Evolutionary conservation across 108 stramenopile genomes (phyloP).

Genomic region (Thalassiosira profunda): DNA sequence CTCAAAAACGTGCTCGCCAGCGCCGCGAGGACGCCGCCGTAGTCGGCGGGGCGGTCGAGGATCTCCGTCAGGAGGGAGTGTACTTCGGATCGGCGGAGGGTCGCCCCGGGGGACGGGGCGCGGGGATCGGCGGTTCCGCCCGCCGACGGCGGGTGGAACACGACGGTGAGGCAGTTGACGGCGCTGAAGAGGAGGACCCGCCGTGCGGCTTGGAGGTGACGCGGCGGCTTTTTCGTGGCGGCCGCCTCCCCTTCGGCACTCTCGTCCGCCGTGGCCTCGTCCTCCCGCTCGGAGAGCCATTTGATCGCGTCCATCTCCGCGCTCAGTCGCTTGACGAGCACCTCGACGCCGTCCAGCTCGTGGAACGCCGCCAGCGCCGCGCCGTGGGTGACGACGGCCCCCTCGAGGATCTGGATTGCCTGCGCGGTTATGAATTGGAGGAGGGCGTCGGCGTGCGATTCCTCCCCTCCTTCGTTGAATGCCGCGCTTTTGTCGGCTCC

Average conservation of each 20-base stretch:
- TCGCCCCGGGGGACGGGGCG: constrained; percentile 58
- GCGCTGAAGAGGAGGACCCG: constrained; percentile 83
- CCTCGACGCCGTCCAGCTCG: constrained; percentile 84
- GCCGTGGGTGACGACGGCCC: constrained; percentile 84
- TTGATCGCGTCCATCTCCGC: constrained; percentile 59
- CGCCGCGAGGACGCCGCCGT: constrained; percentile 82
- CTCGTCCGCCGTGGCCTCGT: not conserved
- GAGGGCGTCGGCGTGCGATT: constrained; percentile 43
- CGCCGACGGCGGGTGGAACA: constrained; percentile 79
- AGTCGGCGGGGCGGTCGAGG: constrained; percentile 64
- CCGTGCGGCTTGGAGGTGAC: constrained; percentile 54
- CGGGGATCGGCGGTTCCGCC: constrained; percentile 34
- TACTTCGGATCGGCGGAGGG: constrained; percentile 70
- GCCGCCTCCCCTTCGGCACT: constrained; percentile 24
- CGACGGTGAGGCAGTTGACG: constrained; percentile 84
- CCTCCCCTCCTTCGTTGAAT: constrained; percentile 5
- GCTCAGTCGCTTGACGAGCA: constrained; percentile 67
- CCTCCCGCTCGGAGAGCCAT: constrained; percentile 13
- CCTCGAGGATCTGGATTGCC: constrained; percentile 93
- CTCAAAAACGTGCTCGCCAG: constrained; percentile 72
- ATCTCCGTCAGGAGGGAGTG: constrained; percentile 64
- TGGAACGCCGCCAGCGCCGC: constrained; percentile 89
- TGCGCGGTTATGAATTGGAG: constrained; percentile 83
- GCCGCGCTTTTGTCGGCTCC: not conserved
- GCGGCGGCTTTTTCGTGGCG: not conserved